Evolutionary conservation across 2,329 filamentous ascomycete genomes (phyloP), one percentile per base, ranked within the genome.

Genomic region (Herpotrichia juniperi): DNA sequence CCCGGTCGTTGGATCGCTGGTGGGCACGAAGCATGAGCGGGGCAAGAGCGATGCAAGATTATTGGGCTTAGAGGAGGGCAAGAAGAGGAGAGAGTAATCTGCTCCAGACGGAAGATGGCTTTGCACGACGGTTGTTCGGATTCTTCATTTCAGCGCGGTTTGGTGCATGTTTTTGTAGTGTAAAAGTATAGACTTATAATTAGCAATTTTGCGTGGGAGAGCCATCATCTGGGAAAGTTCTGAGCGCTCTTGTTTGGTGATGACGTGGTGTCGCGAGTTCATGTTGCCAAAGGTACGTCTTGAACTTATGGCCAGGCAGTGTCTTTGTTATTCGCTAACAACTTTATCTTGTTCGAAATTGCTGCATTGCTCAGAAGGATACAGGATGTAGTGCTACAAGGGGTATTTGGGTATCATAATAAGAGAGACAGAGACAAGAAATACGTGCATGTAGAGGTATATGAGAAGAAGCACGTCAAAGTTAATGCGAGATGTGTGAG

Each of bases 11-110:
- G 94, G 94, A 2, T 78, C 84, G 12, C 83, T 96, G 55, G 82
- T 96, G 0, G 70, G 66, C 19, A 74, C 74, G 16, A 79, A 76
- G 55, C 92, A 96, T 69, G 90, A 96, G 75, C 82, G 93, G 14
- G 91, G 92, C 2, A 83, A 91, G 56, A 96, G 91, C 76, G 90
- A 90, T 59, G 88, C 89, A 37, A 83, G 91, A 56, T 87, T 96
- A 63, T 83, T 91, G 26, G 94, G 89, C 63, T 85, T 96, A 48
- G 94, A 99, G 74, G 94, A 99, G 76, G 94, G 94, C 47, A 99
- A 99, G 83, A 99, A 97, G 84, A 90, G 94, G 72, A 96, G 96
- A 68, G 94, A 99, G 73, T 93, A 74, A 42, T 25, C n/a, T n/a
- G n/a, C n/a, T n/a, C n/a, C n/a, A n/a, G n/a, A n/a, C n/a, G n/a